A percentile compares a stretch with the other conserved stretches of the same genome.
Evolutionary conservation across 805 yeast genomes (phyloP).

Genomic region (Kurtzmaniella cleridarum): DNA sequence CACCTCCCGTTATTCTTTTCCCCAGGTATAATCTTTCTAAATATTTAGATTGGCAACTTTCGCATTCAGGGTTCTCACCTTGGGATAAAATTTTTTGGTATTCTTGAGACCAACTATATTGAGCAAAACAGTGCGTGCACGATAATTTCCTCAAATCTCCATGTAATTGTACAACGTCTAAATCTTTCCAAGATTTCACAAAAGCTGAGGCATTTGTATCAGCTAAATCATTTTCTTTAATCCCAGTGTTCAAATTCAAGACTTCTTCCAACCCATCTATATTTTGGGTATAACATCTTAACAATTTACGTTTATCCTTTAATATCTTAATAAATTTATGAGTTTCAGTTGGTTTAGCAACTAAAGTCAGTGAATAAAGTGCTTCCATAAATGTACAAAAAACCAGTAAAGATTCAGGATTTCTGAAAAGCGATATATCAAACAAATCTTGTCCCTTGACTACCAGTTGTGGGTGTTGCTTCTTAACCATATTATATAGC

Average conservation of each 20-base stretch:
- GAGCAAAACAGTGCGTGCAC: constrained; percentile 66
- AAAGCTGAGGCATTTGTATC: constrained; percentile 12
- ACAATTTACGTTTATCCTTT: constrained; percentile 57
- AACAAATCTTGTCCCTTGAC: constrained; percentile 87
- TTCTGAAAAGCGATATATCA: constrained; percentile 77
- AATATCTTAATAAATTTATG: constrained; percentile 67
- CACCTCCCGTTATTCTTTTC: constrained; percentile 62
- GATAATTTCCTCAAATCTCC: constrained; percentile 76
- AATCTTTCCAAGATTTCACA: constrained; percentile 49
- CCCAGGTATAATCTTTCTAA: constrained; percentile 59
- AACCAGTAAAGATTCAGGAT: constrained; percentile 56
- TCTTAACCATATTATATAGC: constrained; percentile 67
- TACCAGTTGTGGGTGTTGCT: constrained; percentile 52
- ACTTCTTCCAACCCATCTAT: constrained; percentile 81
- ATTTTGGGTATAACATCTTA: constrained; percentile 91
- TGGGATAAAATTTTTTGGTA: constrained; percentile 41
- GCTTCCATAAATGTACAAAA: constrained; percentile 89
- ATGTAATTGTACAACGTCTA: constrained; percentile 84
- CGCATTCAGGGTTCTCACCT: constrained; percentile 77
- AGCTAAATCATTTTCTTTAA: constrained; percentile 21
- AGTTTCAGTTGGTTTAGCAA: constrained; percentile 78
- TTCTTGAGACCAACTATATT: constrained; percentile 57
- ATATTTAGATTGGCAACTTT: constrained; percentile 54
- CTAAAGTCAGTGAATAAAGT: constrained; percentile 55
- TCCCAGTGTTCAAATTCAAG: constrained; percentile 59